Base-by-base conservation (phyloP, 805 yeast genomes). In the Isabelozyma pseudorhagii region DNA sequence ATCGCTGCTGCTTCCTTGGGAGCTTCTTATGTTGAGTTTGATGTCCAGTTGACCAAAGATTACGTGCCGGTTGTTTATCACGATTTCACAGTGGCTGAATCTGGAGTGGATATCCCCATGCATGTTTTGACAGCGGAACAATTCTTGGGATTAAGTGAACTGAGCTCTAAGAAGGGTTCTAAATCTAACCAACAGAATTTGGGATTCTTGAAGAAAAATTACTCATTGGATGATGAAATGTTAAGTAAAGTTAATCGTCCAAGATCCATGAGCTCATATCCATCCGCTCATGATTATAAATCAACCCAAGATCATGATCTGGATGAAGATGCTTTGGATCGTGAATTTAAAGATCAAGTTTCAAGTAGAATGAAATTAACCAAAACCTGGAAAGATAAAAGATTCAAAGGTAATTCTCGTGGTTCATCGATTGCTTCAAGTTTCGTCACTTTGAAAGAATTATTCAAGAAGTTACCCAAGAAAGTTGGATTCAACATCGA, bases 71-170 rank as follows among this genome's bases (percentile, higher is more conserved):
- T 93, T 6, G 87, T 93, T 28, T 93, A 93, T 62, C 98, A 93
- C 66, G 98, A 93, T 64, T 93, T 93, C 62, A 66, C 89, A 41
- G 97, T 93, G 45, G 96, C 97, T 2, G 98, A 93, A 62, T 84
- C 96, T 5, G 98, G 98, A 14, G 90, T 89, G 46, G 98, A 93
- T 69, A 86, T 92, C 45, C 97, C 98, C 3, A 92, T 93, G 97
- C 97, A 92, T 68, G 83, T 86, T 28, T 72, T 93, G 61, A 92
- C 98, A 0, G 74, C 84, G 21, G 97, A 93, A 63, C 98, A 93
- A 66, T 93, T 93, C 57, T 70, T 89, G 62, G 80, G 82, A 28
- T 76, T 81, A 53, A 46, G 18, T 13, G 44, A 25, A 7, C 50
- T 49, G 46, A 50, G 47, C 27, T 41, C 43, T 18, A 51, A 46